phyloP scores from a whole-genome alignment of 352 stramenopile genomes.

The Thraustochytrium sp. region DNA sequence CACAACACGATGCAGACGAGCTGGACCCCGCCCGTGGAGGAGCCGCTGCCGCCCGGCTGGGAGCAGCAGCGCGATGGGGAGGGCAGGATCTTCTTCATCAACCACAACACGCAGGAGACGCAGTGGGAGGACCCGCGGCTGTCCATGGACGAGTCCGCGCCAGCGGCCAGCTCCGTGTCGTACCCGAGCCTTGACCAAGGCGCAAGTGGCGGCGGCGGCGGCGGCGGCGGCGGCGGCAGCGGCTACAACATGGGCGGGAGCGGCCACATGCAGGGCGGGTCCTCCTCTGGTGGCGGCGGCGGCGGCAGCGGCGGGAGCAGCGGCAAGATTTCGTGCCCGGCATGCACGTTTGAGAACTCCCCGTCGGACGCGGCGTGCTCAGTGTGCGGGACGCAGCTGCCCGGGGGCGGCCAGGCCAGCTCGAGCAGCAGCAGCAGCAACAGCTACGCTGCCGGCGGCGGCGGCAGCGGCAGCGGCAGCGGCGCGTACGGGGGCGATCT shows the following conservation, averaged over 20 bases:
- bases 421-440: no score
- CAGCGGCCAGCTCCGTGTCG: background rate
- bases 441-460: background rate
- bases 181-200: background rate
- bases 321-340: background rate
- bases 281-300: background rate
- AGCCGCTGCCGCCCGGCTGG: slow-evolving; percentile 45
- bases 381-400: background rate
- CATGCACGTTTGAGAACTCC: slow-evolving; percentile 29
- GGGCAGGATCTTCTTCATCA: slow-evolving; percentile 48
- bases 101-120: slow-evolving; percentile 42
- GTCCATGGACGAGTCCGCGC: background rate
- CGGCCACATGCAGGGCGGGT: no score
- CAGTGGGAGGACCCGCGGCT: slow-evolving; percentile 43
- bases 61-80: slow-evolving; percentile 46
- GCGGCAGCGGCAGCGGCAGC: background rate
- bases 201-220: background rate
- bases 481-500: background rate
- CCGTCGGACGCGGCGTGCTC: background rate
- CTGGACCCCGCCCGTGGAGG: slow-evolving; percentile 44
- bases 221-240: background rate
- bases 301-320: background rate
- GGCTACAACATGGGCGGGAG: no score
- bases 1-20: slow-evolving; percentile 46
- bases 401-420: background rate